phyloP scores from a whole-genome alignment of 108 stramenopile species.

The Chaetoceros muelleri region DNA sequence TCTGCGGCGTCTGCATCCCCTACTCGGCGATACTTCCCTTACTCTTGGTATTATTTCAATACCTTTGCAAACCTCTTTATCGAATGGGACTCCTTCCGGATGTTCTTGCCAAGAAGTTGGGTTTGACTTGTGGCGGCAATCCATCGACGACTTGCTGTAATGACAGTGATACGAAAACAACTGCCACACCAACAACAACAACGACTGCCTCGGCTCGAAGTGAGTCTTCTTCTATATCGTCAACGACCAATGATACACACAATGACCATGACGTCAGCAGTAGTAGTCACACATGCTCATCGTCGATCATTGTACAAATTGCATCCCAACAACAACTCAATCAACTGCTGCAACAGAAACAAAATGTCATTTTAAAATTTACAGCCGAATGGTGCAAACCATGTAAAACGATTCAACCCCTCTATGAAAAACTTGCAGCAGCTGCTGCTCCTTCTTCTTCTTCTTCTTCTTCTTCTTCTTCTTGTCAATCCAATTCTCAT shows the following conservation, averaged over 20 bases:
- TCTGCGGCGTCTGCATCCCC: slow-evolving; percentile 80
- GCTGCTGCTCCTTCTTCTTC: slow-evolving; percentile 2
- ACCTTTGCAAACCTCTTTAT: slow-evolving; percentile 26
- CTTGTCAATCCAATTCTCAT: background rate
- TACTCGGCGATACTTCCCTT: slow-evolving; percentile 70
- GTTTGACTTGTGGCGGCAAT: background rate
- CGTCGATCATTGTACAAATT: too few relatives aligned
- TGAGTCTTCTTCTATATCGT: too few relatives aligned
- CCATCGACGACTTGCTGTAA: too few relatives aligned
- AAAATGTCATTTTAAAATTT: slow-evolving; percentile 66
- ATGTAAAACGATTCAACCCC: slow-evolving; percentile 63
- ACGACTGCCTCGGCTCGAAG: too few relatives aligned
- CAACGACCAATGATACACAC: too few relatives aligned
- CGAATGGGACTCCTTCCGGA: slow-evolving; percentile 31
- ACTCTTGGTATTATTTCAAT: slow-evolving; percentile 36
- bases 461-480: too few relatives aligned
- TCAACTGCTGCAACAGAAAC: too few relatives aligned
- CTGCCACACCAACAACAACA: too few relatives aligned
- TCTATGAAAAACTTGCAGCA: slow-evolving; percentile 35
- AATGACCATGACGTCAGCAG: too few relatives aligned
- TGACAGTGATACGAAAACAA: too few relatives aligned
- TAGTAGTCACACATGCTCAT: too few relatives aligned
- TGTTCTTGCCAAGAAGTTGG: slow-evolving; percentile 30
- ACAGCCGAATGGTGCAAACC: slow-evolving; percentile 87
- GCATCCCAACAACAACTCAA: too few relatives aligned